Percentiles rank a stretch among this genome's conserved stretches.
These are phyloP conservation scores for Globisporangium cystogenes DNA, from an alignment of 352 stramenopile species.

Conservation along the genomic window DNA sequence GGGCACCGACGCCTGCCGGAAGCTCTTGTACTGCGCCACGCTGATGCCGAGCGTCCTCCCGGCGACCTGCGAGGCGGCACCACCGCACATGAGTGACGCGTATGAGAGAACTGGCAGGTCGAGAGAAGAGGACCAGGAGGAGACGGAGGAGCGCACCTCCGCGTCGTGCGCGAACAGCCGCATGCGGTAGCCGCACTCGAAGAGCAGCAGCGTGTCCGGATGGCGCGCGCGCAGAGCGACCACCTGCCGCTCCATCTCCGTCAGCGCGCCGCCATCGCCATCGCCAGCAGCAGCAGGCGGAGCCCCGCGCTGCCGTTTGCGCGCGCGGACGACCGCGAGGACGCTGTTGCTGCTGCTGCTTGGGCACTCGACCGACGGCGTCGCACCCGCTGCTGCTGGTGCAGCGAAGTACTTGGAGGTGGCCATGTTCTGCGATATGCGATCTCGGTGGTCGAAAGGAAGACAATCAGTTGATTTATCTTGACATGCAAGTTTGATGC, in stretches of 20 bases:
- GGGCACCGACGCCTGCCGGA: not conserved
- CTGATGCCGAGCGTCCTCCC: not conserved
- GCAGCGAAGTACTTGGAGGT: too few species aligned
- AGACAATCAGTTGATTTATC: too few species aligned
- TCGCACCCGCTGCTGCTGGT: too few species aligned
- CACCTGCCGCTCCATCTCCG: slow-evolving; percentile 77
- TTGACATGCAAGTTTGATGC: too few species aligned
- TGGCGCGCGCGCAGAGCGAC: slow-evolving; percentile 33
- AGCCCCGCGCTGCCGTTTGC: not conserved
- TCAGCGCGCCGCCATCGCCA: slow-evolving; percentile 9
- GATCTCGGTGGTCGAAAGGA: too few species aligned
- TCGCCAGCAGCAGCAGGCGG: too few species aligned
- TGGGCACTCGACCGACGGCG: too few species aligned
- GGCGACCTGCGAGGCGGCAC: not conserved
- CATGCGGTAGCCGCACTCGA: slow-evolving; percentile 83
- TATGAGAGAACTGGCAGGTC: too few species aligned
- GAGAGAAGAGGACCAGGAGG: too few species aligned
- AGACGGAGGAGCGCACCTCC: slow-evolving; percentile 12
- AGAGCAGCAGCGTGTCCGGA: slow-evolving; percentile 49
- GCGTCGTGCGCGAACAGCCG: slow-evolving; percentile 72
- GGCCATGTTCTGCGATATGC: too few species aligned
- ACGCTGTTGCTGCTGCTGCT: not conserved
- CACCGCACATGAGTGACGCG: not conserved
- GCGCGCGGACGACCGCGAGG: not conserved
- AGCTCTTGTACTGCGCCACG: not conserved